phyloP scores from a whole-genome alignment of 2,329 filamentous ascomycete species.

The Colletotrichum tropicale region DNA sequence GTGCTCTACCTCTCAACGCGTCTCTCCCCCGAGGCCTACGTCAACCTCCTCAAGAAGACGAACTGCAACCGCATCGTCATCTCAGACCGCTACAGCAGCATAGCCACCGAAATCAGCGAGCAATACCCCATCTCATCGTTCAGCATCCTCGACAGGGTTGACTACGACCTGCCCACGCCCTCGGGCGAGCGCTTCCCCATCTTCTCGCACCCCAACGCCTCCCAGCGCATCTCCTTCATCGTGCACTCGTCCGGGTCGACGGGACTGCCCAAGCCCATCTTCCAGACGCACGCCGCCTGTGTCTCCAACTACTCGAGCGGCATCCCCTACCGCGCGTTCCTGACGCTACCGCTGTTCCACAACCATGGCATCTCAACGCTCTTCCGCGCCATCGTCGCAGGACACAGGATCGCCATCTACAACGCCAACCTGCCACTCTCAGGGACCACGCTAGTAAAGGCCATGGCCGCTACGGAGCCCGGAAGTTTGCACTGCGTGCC shows the following conservation, averaged over 20 bases:
- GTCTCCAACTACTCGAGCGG: conserved; percentile 48
- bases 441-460: conserved; percentile 41
- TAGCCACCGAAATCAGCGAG: conserved; percentile 24
- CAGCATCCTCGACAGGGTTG: conserved; percentile 19
- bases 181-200: conserved; percentile 21
- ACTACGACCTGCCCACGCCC: conserved; percentile 6
- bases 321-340: conserved; percentile 46
- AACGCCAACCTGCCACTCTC: conserved; percentile 55
- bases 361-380: conserved; percentile 54
- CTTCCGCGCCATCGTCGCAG: conserved; percentile 49
- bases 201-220: conserved; percentile 20
- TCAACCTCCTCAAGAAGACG: conserved; percentile 48
- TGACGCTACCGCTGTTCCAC: conserved; percentile 56
- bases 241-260: conserved; percentile 52
- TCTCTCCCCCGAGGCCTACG: conserved; percentile 54
- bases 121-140: conserved; percentile 27
- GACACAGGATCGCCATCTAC: conserved; percentile 50
- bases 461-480: conserved; percentile 41
- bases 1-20: conserved; percentile 59
- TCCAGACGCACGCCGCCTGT: conserved; percentile 50
- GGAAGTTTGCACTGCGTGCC: conserved; percentile 61
- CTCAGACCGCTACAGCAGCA: conserved; percentile 9
- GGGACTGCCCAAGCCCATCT: conserved; percentile 61
- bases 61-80: conserved; percentile 30
- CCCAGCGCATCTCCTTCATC: conserved; percentile 27